Evolutionary conservation across 2,329 filamentous ascomycete genomes (phyloP), one percentile per base, ranked within the genome.

Genomic region (Arthrobotrys megalospora): DNA sequence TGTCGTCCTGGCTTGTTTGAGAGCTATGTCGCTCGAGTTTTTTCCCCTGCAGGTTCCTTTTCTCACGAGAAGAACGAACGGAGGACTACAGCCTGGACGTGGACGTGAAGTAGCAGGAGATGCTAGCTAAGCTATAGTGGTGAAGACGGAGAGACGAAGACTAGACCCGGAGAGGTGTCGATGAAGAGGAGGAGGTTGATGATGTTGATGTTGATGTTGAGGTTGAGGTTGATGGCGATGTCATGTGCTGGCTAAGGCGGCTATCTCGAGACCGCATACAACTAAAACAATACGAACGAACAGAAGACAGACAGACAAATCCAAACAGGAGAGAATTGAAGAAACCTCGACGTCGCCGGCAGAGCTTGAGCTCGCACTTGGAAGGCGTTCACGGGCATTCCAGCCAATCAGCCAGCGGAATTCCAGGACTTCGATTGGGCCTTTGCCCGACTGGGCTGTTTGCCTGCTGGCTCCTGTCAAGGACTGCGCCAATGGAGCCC

Each of bases 341-440:
- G 32, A n/a, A 45, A 53, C 14, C 24, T 24, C 48, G n/a, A 21
- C n/a, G 32, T 55, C 32, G 52, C 52, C 19, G 14, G 50, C 28
- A 38, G 16, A 36, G 41, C 28, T 34, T 12, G 50, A 58, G 52
- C 52, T n/a, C n/a, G n/a, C n/a, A n/a, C n/a, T 58, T 32, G 28
- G 47, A 11, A 53, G 52, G n/a, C 16, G 24, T 24, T 16, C 16
- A n/a, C 8, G 38, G 16, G 38, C 68, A 60, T 66, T 73, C 69
- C 69, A 73, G 41, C 69, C 62, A 73, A 73, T 73, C 58, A 64
- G n/a, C 41, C 65, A 28, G 36, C 65, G 7, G n/a, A 36, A 38
- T 64, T 64, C 60, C 60, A 48, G 14, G 60, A 24, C 14, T 45
- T 64, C 41, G 38, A 58, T 7, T 32, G 19, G 6, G 6, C 48